Conservation (phyloP, 495 filamentous ascomycete genomes). For the Terfezia boudieri region DNA sequence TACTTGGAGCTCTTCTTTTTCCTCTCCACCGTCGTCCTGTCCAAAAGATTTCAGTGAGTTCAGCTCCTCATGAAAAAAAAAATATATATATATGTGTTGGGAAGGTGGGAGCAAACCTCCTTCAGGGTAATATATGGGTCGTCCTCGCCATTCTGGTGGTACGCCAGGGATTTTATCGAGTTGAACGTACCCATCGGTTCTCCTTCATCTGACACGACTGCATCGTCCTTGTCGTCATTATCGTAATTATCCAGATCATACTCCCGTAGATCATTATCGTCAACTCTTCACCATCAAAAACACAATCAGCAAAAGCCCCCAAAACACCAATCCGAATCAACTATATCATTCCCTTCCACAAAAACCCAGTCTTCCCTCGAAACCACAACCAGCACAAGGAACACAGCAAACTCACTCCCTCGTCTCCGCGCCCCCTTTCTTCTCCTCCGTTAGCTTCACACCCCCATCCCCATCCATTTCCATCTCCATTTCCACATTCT, state of each 20-base stretch:
- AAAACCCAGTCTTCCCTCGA: background rate
- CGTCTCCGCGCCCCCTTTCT: conserved; percentile 8
- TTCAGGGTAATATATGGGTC: conserved; percentile 90
- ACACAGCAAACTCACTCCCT: background rate
- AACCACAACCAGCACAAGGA: background rate
- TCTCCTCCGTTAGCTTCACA: background rate
- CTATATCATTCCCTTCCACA: background rate
- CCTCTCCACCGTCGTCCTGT: conserved; percentile 59
- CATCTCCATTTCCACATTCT: background rate
- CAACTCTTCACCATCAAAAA: conserved; percentile 4
- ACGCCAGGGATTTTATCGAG: conserved; percentile 76
- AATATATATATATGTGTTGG: too few relatives aligned
- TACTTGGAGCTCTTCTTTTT: conserved; percentile 86
- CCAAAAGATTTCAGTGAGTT: conserved; percentile 6
- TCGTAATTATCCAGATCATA: conserved; percentile 93
- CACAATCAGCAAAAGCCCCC: background rate
- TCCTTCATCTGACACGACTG: conserved; percentile 15
- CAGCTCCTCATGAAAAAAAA: conserved; percentile 1
- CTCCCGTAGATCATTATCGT: conserved; percentile 79
- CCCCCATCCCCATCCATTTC: background rate
- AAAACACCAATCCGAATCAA: background rate
- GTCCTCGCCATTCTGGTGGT: conserved; percentile 75
- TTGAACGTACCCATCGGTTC: conserved; percentile 79
- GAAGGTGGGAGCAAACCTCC: conserved; percentile 19
- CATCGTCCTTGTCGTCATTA: conserved; percentile 45